phyloP scores from a whole-genome alignment of 441 rosid species.

The Euphorbia schlechtendalii region DNA sequence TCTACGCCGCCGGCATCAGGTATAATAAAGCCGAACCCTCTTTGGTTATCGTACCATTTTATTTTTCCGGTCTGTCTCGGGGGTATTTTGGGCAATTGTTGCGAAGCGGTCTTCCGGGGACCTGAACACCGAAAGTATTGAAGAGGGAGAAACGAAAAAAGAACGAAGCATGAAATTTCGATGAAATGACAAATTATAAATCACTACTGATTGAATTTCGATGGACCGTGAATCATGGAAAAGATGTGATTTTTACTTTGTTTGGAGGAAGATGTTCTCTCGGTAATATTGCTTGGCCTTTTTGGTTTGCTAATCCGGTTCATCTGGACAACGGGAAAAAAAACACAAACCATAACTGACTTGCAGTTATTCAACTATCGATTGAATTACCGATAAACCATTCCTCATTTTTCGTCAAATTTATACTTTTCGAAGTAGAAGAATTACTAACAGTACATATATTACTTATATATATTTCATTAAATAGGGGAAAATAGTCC shows the following conservation, averaged over 20 bases:
- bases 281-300: neutral
- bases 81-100: neutral
- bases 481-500: too few relatives aligned
- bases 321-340: conserved; percentile 2
- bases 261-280: conserved; percentile 2
- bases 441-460: neutral
- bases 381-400: neutral
- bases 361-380: too few relatives aligned
- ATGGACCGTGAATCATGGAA: neutral
- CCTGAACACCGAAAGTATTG: neutral
- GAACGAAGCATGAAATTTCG: too few relatives aligned
- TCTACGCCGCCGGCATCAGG: conserved; percentile 8
- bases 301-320: conserved; percentile 7
- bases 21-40: conserved; percentile 15
- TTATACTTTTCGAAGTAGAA: neutral
- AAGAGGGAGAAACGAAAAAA: too few relatives aligned
- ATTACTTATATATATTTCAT: neutral
- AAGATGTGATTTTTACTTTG: conserved; percentile 3
- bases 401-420: neutral
- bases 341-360: too few relatives aligned
- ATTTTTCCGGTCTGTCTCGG: conserved; percentile 5
- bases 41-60: conserved; percentile 15
- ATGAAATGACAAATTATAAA: too few relatives aligned
- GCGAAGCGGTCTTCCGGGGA: neutral
- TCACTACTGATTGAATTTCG: too few relatives aligned